Percentiles rank a stretch among this genome's conserved stretches.
Evolutionary conservation across 495 filamentous ascomycete genomes (phyloP).

Genomic region (Margaritispora aquatica): DNA sequence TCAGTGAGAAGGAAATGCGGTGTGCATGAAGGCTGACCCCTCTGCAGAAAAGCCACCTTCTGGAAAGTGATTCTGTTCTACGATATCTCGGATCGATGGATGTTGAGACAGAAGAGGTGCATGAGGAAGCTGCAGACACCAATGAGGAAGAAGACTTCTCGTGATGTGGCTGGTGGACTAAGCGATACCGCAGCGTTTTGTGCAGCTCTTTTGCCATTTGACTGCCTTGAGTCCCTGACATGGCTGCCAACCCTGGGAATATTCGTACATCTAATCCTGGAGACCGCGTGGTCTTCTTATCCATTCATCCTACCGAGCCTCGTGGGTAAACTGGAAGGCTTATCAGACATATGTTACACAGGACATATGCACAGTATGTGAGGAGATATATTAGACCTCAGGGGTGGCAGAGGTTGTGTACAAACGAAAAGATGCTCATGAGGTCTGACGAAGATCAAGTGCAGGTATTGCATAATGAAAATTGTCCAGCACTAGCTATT

Average conservation of each 20-base stretch:
- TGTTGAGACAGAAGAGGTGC: constrained; percentile 3
- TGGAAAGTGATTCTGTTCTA: constrained; percentile 20
- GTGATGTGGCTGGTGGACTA: constrained; percentile 8
- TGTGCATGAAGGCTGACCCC: constrained; percentile 4
- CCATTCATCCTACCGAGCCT: background rate
- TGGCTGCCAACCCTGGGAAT: background rate
- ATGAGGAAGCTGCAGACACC: constrained; percentile 7
- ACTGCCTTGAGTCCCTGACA: background rate
- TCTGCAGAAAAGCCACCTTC: constrained; percentile 16
- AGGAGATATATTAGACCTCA: no score
- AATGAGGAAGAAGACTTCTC: constrained; percentile 27
- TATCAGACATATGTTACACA: no score
- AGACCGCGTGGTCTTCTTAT: background rate
- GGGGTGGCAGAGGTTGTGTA: background rate
- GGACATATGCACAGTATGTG: no score
- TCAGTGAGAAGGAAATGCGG: constrained; percentile 3
- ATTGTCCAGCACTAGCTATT: no score
- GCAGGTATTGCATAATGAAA: background rate
- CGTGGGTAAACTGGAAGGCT: background rate
- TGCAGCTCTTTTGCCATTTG: no score
- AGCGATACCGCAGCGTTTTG: background rate
- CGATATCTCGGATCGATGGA: constrained; percentile 24
- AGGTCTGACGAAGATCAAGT: background rate
- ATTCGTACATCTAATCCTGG: background rate
- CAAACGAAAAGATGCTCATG: background rate